Evolutionary conservation across 2,329 filamentous ascomycete species (phyloP), one percentile per base, ranked within the genome.

Genomic region (Talaromyces islandicus): DNA sequence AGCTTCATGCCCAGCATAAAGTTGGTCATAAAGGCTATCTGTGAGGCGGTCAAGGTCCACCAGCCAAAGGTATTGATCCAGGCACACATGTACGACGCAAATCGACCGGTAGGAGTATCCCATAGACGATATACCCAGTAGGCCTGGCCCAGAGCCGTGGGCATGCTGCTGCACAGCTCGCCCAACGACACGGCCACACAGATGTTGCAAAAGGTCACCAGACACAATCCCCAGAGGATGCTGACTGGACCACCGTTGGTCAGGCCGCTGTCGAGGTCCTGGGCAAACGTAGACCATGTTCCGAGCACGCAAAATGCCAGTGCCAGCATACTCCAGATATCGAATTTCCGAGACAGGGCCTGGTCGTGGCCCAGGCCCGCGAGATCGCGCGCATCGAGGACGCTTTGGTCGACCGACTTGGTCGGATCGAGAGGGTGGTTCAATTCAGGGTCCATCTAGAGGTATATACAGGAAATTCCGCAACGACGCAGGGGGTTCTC

Each of bases 31-130:
- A 85, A 85, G 12, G 81, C 82, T 25, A 81, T 76, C 61, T 83
- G 80, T 1, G 81, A 84, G 0, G 83, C 83, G 0, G 80, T 80
- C 60, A 85, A 69, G 0, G 81, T 80, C 77, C 81, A 83, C 83
- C 83, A 85, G 12, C 83, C 83, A 60, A 84, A 84, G 0, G 79
- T 83, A 68, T 85, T 85, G 66, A 85, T 83, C 81, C 82, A 85
- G 2, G 83, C 83, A 63, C 81, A 83, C 70, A 85, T 76, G 65
- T 85, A 85, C 1, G 80, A 83, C 4, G 70, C 66, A 62, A 84
- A 82, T 1, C 83, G 77, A 1, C 82, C 83, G 0, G 65, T 51
- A 0, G 68, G 70, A 14, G 66, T 65, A 60, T 69, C 54, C 75
- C 77, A 71, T 56, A 82, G 70, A 10, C 76, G 73, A 61, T 78